Percentiles rank a stretch among this genome's conserved stretches.
These are phyloP conservation scores for Ophiocordyceps robertsii DNA, from an alignment of 2,329 filamentous ascomycete species.

Conservation along the genomic window DNA sequence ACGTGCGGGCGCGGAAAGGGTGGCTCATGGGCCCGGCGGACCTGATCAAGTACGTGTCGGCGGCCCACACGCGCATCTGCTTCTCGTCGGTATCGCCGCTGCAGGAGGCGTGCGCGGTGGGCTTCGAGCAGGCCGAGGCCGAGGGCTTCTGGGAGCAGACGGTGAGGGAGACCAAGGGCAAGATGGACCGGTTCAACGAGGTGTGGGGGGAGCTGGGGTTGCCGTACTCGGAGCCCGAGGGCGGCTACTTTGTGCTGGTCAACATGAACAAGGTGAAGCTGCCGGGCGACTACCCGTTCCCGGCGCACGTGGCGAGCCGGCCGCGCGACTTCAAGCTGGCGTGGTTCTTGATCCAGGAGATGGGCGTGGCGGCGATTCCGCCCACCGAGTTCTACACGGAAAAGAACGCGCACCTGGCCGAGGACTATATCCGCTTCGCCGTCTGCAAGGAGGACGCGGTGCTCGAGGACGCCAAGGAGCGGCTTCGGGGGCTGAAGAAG, in stretches of 20 bases:
- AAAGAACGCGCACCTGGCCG: constrained; percentile 66
- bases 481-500: constrained; percentile 58
- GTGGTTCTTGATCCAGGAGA: constrained; percentile 95
- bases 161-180: constrained; percentile 76
- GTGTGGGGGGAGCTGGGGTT: constrained; percentile 64
- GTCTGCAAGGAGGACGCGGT: constrained; percentile 92
- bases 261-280: constrained; percentile 83
- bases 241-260: constrained; percentile 92
- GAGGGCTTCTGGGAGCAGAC: constrained; percentile 79
- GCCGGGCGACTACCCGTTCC: constrained; percentile 76
- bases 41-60: constrained; percentile 80
- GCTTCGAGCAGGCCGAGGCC: constrained; percentile 79
- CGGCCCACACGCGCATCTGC: constrained; percentile 91
- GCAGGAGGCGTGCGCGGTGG: constrained; percentile 87
- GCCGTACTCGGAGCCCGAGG: constrained; percentile 84
- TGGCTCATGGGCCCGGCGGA: constrained; percentile 86
- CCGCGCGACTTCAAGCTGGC: constrained; percentile 88
- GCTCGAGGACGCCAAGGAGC: constrained; percentile 63
- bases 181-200: constrained; percentile 77
- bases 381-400: constrained; percentile 96
- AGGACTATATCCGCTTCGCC: constrained; percentile 89
- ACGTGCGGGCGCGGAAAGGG: constrained; percentile 25
- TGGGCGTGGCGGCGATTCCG: constrained; percentile 90
- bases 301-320: constrained; percentile 70
- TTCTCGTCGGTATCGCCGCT: constrained; percentile 87